phyloP scores from a whole-genome alignment of 2,329 filamentous ascomycete genomes.

The Pseudogymnoascus sp. region DNA sequence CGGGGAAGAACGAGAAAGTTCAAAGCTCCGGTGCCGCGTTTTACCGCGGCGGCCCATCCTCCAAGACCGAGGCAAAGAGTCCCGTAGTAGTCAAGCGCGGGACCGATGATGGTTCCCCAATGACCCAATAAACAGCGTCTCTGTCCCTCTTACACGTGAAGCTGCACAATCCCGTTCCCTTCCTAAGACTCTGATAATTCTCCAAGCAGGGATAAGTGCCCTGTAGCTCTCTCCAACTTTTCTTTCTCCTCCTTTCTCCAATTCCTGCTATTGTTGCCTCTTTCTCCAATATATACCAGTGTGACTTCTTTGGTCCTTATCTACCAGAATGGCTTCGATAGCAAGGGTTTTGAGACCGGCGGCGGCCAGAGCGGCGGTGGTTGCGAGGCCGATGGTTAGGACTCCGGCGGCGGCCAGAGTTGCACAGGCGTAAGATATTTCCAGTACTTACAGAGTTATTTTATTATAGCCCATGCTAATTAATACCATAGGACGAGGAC shows the following conservation, averaged over 20 bases:
- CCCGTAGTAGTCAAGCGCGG: slow-evolving; percentile 1
- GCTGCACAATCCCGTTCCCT: neutral
- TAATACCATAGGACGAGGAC: slow-evolving; percentile 34
- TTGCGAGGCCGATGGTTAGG: slow-evolving; percentile 32
- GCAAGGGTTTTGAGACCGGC: slow-evolving; percentile 37
- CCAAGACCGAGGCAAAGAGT: slow-evolving; percentile 3
- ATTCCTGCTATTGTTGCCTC: neutral
- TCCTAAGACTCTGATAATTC: neutral
- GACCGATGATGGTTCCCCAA: neutral
- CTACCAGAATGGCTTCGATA: slow-evolving; percentile 38
- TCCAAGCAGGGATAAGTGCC: slow-evolving; percentile 1
- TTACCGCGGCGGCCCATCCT: neutral
- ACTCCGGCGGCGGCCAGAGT: slow-evolving; percentile 30
- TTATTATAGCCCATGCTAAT: neutral
- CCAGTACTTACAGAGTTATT: neutral
- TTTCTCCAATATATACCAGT: neutral
- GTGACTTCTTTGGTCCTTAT: neutral
- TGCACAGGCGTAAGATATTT: slow-evolving; percentile 32
- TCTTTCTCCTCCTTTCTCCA: neutral
- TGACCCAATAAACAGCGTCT: neutral
- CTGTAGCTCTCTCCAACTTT: neutral
- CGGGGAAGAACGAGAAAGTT: neutral
- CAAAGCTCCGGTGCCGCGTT: neutral
- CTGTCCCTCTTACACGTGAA: slow-evolving; percentile 1
- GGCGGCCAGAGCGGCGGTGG: slow-evolving; percentile 30